These are phyloP conservation scores for Aspergillus incahuasiensis DNA, from an alignment of 495 filamentous ascomycete genomes.

Conservation along the genomic window DNA sequence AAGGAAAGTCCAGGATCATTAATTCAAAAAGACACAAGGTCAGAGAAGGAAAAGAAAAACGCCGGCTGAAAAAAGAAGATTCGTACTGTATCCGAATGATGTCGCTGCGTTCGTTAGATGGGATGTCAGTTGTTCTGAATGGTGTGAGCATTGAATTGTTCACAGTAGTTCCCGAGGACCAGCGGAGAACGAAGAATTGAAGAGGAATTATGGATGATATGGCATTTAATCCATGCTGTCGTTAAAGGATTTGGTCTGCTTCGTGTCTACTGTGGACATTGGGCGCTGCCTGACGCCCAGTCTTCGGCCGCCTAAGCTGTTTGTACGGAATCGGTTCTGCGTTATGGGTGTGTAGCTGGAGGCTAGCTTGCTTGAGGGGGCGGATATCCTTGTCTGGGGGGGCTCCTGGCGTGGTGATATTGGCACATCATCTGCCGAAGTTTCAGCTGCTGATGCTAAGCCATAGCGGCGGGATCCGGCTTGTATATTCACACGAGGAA, in stretches of 20 bases:
- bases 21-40: neutral
- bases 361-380: slow-evolving; percentile 37
- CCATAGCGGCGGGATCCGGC: slow-evolving; percentile 47
- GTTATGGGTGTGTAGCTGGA: slow-evolving; percentile 42
- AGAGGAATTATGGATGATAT: neutral
- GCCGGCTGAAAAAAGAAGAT: slow-evolving; percentile 24
- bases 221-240: slow-evolving; percentile 35
- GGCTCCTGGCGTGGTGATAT: slow-evolving; percentile 22
- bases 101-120: slow-evolving; percentile 31
- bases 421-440: slow-evolving; percentile 20
- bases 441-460: slow-evolving; percentile 22
- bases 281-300: slow-evolving; percentile 36
- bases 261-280: slow-evolving; percentile 25
- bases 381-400: slow-evolving; percentile 34
- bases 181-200: slow-evolving; percentile 3
- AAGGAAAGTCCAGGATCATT: neutral
- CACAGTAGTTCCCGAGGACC: slow-evolving; percentile 5
- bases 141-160: slow-evolving; percentile 15
- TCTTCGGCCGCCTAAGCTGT: slow-evolving; percentile 38
- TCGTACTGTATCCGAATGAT: slow-evolving; percentile 18
- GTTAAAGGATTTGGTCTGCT: slow-evolving; percentile 24
- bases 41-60: slow-evolving; percentile 19
- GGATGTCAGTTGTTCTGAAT: slow-evolving; percentile 5
- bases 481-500: slow-evolving; percentile 41
- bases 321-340: slow-evolving; percentile 35